Percentiles rank a stretch among this genome's conserved stretches.
Conservation (phyloP, 2,329 filamentous ascomycete species). For the Ceratocystis huliohia region DNA sequence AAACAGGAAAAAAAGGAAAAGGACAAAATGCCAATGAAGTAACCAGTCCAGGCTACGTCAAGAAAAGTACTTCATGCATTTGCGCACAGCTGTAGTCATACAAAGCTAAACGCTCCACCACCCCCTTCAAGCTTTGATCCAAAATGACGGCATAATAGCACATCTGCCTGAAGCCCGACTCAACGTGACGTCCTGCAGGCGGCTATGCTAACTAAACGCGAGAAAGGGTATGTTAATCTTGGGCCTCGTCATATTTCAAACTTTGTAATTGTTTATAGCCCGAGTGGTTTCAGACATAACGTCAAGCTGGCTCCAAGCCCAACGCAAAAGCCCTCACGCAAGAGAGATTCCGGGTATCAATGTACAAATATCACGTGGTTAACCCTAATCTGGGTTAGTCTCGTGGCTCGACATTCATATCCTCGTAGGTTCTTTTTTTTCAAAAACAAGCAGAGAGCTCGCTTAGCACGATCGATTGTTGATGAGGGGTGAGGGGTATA, state of each 20-base stretch:
- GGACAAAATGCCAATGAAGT: not conserved
- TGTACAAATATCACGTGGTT: not conserved
- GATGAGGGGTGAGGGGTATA: slow-evolving; percentile 19
- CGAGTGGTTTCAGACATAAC: not conserved
- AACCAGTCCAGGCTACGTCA: no score
- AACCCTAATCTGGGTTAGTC: not conserved
- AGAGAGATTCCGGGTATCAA: no score
- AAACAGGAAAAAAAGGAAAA: no score
- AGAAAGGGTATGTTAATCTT: not conserved
- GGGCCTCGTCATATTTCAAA: not conserved
- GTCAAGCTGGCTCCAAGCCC: not conserved
- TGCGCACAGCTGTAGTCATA: no score
- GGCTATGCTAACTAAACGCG: not conserved
- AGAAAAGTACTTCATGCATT: no score
- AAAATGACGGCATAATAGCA: no score
- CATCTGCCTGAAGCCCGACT: not conserved
- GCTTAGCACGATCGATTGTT: not conserved
- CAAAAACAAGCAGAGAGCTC: no score
- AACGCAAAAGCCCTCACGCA: no score
- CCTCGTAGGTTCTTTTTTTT: no score
- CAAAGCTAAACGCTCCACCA: no score
- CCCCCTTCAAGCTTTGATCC: no score
- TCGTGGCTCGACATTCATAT: not conserved
- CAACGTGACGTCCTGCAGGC: not conserved
- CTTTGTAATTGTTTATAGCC: not conserved